Evolutionary conservation across 306 rosid genomes (phyloP).

Genomic region (Fagus crenata): DNA sequence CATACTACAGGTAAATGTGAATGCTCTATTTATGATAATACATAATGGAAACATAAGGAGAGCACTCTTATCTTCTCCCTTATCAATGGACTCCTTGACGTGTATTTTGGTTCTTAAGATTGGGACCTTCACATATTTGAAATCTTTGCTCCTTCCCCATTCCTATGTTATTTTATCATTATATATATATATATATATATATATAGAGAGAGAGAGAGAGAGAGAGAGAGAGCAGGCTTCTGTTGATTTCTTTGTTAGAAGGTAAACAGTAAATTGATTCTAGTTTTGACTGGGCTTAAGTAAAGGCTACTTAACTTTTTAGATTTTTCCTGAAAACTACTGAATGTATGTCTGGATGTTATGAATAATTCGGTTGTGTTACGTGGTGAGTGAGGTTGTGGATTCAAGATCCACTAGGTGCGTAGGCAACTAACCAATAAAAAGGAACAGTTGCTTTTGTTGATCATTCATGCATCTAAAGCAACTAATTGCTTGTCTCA

Average conservation of each 20-base stretch:
- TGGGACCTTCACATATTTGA: neutral
- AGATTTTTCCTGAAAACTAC: neutral
- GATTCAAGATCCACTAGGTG: too few species aligned
- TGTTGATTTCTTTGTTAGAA: neutral
- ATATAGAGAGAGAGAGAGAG: neutral
- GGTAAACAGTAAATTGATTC: neutral
- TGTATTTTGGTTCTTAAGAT: neutral
- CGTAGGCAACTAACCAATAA: too few species aligned
- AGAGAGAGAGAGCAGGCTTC: neutral
- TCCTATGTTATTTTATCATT: neutral
- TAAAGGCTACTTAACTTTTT: neutral
- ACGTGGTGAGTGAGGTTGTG: too few species aligned
- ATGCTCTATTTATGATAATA: conserved; percentile 17
- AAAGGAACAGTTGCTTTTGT: neutral
- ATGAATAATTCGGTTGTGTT: neutral
- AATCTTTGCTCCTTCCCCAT: neutral
- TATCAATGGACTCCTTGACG: too few species aligned
- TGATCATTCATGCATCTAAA: neutral
- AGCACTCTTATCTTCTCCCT: neutral
- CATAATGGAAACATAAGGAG: neutral
- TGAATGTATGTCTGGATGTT: neutral
- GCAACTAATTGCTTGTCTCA: neutral
- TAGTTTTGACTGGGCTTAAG: neutral
- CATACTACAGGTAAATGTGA: conserved; percentile 80
- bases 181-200: neutral